Percentiles rank a stretch among this genome's conserved stretches.
These are phyloP conservation scores for Yamadazyma mexicana DNA, from an alignment of 1,139 yeast genomes.

Conservation along the genomic window DNA sequence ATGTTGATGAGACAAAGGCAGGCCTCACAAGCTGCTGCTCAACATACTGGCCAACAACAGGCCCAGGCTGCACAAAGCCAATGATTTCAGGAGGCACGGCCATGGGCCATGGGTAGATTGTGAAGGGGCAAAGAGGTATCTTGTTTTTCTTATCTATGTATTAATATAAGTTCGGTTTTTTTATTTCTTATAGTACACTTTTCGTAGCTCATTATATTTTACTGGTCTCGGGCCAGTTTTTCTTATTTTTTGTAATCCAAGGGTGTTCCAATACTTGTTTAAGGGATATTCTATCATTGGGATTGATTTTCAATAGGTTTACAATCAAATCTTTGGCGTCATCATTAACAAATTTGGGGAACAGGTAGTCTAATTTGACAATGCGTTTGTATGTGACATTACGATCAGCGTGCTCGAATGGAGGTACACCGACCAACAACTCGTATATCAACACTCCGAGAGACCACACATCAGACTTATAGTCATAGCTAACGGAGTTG, in stretches of 20 bases:
- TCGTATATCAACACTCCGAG: slow-evolving; percentile 86
- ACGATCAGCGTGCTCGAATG: slow-evolving; percentile 81
- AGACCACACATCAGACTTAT: slow-evolving; percentile 88
- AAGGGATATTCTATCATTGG: slow-evolving; percentile 62
- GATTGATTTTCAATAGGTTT: slow-evolving; percentile 61
- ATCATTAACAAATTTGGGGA: slow-evolving; percentile 66
- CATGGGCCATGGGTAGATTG: too few relatives aligned
- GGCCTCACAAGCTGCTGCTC: slow-evolving; percentile 30
- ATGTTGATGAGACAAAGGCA: slow-evolving; percentile 31
- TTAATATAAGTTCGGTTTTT: background rate
- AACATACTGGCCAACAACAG: background rate
- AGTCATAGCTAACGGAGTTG: slow-evolving; percentile 77
- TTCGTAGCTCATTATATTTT: slow-evolving; percentile 5
- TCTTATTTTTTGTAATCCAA: slow-evolving; percentile 72
- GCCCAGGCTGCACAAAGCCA: background rate
- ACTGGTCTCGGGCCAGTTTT: slow-evolving; percentile 34
- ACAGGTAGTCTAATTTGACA: slow-evolving; percentile 67
- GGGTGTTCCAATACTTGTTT: slow-evolving; percentile 70
- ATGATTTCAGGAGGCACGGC: background rate
- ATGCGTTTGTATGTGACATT: slow-evolving; percentile 79
- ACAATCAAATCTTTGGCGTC: slow-evolving; percentile 80
- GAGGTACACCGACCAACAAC: slow-evolving; percentile 83
- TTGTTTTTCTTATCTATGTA: slow-evolving; percentile 1
- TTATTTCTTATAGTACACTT: too few relatives aligned
- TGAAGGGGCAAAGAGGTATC: background rate